A percentile compares a stretch with the other conserved stretches of the same genome.
Evolutionary conservation across 2,329 filamentous ascomycete genomes (phyloP).

Genomic region (Rhinocladiella mackenziei): DNA sequence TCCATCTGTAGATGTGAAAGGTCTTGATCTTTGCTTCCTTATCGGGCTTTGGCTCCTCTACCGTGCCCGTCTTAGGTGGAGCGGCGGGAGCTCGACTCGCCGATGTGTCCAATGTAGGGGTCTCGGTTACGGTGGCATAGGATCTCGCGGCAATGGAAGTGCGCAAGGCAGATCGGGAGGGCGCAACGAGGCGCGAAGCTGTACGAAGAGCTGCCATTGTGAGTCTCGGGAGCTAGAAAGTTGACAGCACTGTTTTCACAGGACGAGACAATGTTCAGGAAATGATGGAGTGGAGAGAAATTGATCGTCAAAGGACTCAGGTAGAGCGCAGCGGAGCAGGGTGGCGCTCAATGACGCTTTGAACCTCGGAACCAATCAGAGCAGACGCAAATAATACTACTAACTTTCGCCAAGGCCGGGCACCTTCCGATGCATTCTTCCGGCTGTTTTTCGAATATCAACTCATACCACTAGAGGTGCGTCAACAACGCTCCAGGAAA

Average conservation of each 20-base stretch:
- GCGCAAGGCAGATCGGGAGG: conserved; percentile 34
- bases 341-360: conserved; percentile 18
- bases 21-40: conserved; percentile 70
- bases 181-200: conserved; percentile 44
- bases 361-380: conserved; percentile 21
- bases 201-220: conserved; percentile 49
- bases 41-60: conserved; percentile 57
- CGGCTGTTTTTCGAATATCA: background rate
- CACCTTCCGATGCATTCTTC: conserved; percentile 17
- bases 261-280: background rate
- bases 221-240: conserved; percentile 17
- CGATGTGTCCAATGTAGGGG: conserved; percentile 33
- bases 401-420: conserved; percentile 13
- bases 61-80: conserved; percentile 55
- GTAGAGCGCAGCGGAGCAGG: background rate
- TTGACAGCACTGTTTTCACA: conserved; percentile 1
- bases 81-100: conserved; percentile 37
- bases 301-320: conserved; percentile 8
- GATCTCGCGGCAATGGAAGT: conserved; percentile 39
- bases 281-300: conserved; percentile 7
- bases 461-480: conserved; percentile 35
- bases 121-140: conserved; percentile 47
- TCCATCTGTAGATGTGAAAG: conserved; percentile 99
- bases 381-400: conserved; percentile 21
- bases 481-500: conserved; percentile 51